These are phyloP conservation scores for Talaromyces sp. DNA, from an alignment of 2,329 filamentous ascomycete genomes.

Conservation along the genomic window DNA sequence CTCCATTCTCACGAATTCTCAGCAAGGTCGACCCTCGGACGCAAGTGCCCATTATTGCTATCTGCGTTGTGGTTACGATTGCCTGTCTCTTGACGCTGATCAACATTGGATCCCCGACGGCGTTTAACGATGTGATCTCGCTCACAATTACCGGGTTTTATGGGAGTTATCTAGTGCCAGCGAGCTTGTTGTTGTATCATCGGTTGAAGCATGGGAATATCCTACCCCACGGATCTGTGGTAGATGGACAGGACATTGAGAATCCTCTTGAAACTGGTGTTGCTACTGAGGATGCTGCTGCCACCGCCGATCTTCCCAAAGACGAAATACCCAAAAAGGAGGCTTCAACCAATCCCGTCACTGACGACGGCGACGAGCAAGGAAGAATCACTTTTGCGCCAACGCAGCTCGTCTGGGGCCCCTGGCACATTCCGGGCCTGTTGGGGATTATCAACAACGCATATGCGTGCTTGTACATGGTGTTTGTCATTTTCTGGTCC, in stretches of 20 bases:
- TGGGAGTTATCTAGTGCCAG: slow-evolving; percentile 30
- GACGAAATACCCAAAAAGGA: neutral
- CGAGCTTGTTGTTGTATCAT: slow-evolving; percentile 29
- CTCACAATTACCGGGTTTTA: slow-evolving; percentile 37
- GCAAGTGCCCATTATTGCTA: slow-evolving; percentile 26
- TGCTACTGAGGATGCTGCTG: neutral
- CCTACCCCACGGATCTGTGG: slow-evolving; percentile 31
- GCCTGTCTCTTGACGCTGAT: slow-evolving; percentile 47
- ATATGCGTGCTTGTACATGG: slow-evolving; percentile 50
- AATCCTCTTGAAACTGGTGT: neutral
- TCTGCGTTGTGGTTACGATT: slow-evolving; percentile 42
- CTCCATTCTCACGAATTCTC: slow-evolving; percentile 33
- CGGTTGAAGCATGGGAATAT: slow-evolving; percentile 31
- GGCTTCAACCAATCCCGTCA: neutral
- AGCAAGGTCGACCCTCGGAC: slow-evolving; percentile 9
- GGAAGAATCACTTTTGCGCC: slow-evolving; percentile 21
- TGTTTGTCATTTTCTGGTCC: slow-evolving; percentile 55
- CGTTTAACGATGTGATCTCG: slow-evolving; percentile 42
- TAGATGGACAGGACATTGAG: slow-evolving; percentile 18
- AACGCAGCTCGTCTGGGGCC: slow-evolving; percentile 47
- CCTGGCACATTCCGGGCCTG: slow-evolving; percentile 50
- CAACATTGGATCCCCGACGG: slow-evolving; percentile 47
- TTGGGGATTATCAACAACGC: slow-evolving; percentile 53
- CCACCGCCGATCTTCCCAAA: neutral
- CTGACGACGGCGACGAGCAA: slow-evolving; percentile 4